Evolutionary conservation across 306 rosid species (phyloP), one percentile per base, ranked within the genome.

Genomic region (Notholithocarpus densiflorus): DNA sequence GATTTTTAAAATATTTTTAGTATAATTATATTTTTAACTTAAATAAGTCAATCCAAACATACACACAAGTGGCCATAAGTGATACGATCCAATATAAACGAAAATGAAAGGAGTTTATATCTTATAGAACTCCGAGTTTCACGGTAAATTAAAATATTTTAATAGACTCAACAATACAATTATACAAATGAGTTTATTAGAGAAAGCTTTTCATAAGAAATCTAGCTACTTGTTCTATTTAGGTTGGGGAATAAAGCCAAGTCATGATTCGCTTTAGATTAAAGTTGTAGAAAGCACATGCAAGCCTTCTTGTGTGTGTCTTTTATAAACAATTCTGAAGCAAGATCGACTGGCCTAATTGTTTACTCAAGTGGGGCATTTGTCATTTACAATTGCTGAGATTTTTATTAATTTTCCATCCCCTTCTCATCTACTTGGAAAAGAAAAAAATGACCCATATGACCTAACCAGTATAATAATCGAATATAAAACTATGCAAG

Each of bases 251-350:
- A 76, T 68, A 72, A 51, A 29, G 64, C 73, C 10, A 31, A 29
- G 34, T 61, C 72, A 78, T 73, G 65, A 80, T 65, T 74, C 19
- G 18, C 40, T 27, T 18, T 26, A 23, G 26, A 54, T 68, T 19
- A 31, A 31, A 66, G 66, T 8, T 27, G 74, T 52, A 73, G 84
- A 72, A 76, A 76, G 82, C 86, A 82, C 86, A 85, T 79, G 84
- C 71, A 57, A 11, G 53, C 84, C 78, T n/a, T 80, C 64, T 76
- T 73, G 53, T 80, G 84, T 65, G 75, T 79, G 81, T 75, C 82
- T 29, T 81, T 61, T 74, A 71, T 48, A 27, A 71, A 61, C 56
- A 45, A 54, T 68, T 31, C 45, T 43, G 70, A 65, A 43, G 62
- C 52, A 43, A 78, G 56, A 73, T 77, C 77, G 32, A 43, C 68